These are phyloP conservation scores for Aspergillus sp. DNA, from an alignment of 2,329 filamentous ascomycete species.

Conservation along the genomic window DNA sequence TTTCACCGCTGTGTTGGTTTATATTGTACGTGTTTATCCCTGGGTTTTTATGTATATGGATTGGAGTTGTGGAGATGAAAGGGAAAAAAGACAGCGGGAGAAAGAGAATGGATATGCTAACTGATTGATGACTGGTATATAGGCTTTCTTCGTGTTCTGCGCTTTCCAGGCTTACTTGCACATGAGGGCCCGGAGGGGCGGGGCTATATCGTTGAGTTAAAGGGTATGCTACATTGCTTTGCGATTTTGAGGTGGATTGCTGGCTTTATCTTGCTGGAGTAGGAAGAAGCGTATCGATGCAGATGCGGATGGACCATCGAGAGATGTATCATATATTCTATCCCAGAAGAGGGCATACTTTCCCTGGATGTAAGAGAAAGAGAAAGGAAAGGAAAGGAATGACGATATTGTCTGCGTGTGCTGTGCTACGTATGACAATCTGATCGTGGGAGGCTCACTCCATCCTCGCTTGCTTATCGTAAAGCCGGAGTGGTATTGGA, in stretches of 20 bases:
- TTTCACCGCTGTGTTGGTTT: slow-evolving; percentile 85
- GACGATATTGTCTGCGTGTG: not conserved
- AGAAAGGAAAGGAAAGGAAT: too few relatives aligned
- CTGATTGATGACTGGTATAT: not conserved
- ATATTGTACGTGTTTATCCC: slow-evolving; percentile 66
- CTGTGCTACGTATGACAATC: not conserved
- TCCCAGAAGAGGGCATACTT: too few relatives aligned
- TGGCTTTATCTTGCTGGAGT: not conserved
- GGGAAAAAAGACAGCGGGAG: not conserved
- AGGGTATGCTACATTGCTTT: slow-evolving; percentile 10
- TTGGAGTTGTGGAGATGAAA: not conserved
- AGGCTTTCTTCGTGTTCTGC: slow-evolving; percentile 92
- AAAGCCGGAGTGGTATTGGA: not conserved
- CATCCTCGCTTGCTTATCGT: not conserved
- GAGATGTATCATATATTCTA: too few relatives aligned
- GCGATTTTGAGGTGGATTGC: not conserved
- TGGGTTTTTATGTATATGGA: not conserved
- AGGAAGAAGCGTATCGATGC: too few relatives aligned
- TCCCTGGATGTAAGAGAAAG: too few relatives aligned
- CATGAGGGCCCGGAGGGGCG: slow-evolving; percentile 76
- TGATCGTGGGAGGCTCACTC: too few relatives aligned
- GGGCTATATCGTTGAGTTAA: slow-evolving; percentile 74
- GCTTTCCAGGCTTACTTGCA: slow-evolving; percentile 86
- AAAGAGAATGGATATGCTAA: not conserved
- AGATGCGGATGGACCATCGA: too few relatives aligned